Percentiles rank a stretch among this genome's conserved stretches.
These are phyloP conservation scores for Scutellaria galericulata DNA, from an alignment of 257 asterid genomes.

Conservation along the genomic window DNA sequence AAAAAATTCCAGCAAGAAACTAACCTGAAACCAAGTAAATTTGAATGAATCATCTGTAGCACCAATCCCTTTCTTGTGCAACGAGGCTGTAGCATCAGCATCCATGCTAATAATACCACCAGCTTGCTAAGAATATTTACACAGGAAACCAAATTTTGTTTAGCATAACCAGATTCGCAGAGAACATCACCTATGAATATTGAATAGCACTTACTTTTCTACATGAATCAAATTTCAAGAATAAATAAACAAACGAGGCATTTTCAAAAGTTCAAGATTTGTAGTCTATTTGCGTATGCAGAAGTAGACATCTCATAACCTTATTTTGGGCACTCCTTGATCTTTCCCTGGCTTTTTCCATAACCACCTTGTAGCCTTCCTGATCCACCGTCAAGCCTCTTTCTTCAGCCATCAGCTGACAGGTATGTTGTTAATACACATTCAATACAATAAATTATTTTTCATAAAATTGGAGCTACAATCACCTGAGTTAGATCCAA, in stretches of 20 bases:
- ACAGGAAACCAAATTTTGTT: constrained; percentile 3
- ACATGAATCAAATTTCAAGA: constrained; percentile 6
- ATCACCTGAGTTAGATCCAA: constrained; percentile 96
- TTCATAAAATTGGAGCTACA: constrained; percentile 9
- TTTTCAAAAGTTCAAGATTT: constrained; percentile 15
- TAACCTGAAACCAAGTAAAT: constrained; percentile 88
- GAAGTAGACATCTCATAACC: constrained; percentile 51
- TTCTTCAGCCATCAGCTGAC: constrained; percentile 98
- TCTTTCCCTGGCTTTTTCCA: constrained; percentile 90
- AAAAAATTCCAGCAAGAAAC: constrained; percentile 27
- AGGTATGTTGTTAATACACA: constrained; percentile 34
- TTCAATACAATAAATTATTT: constrained; percentile 18
- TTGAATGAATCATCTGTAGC: constrained; percentile 81
- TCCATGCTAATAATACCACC: constrained; percentile 84
- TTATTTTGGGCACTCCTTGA: constrained; percentile 93
- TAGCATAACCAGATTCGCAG: constrained; percentile 34
- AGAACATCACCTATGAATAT: constrained; percentile 6
- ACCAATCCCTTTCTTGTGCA: constrained; percentile 78
- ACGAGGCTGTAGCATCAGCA: constrained; percentile 86
- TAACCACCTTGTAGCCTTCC: constrained; percentile 70
- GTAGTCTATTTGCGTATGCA: constrained; percentile 10
- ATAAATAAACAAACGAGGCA: constrained; percentile 10
- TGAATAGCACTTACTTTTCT: constrained; percentile 24
- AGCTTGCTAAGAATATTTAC: constrained; percentile 57
- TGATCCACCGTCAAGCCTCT: constrained; percentile 83